These are phyloP conservation scores for Sporothrix globosa DNA, from an alignment of 2,329 filamentous ascomycete species.

Conservation along the genomic window DNA sequence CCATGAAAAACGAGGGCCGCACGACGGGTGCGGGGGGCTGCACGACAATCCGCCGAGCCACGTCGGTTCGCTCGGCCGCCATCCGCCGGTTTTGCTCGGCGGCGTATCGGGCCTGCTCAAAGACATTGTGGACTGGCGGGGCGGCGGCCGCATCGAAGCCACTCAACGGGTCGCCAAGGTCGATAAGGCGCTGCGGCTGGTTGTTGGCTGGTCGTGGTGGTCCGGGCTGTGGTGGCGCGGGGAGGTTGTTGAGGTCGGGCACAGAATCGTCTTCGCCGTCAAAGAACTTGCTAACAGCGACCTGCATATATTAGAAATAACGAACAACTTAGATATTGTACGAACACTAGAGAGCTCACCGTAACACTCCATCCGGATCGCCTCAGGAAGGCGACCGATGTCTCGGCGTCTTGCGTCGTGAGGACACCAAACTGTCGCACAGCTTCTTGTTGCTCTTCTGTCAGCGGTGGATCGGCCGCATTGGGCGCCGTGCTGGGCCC, in stretches of 20 bases:
- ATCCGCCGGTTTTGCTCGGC: slow-evolving; percentile 5
- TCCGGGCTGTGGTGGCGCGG: slow-evolving; percentile 34
- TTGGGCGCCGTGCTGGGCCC: slow-evolving; percentile 60
- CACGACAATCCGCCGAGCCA: slow-evolving; percentile 84
- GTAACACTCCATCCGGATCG: slow-evolving; percentile 96
- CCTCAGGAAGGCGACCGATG: slow-evolving; percentile 77
- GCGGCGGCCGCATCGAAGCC: slow-evolving; percentile 40
- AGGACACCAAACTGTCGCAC: slow-evolving; percentile 87
- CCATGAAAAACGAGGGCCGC: slow-evolving; percentile 73
- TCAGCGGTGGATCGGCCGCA: slow-evolving; percentile 52
- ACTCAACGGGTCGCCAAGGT: slow-evolving; percentile 14
- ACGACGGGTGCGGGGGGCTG: slow-evolving; percentile 66
- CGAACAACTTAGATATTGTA: background rate
- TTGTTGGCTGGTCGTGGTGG: slow-evolving; percentile 64
- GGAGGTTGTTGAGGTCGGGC: slow-evolving; percentile 65
- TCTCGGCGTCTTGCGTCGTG: slow-evolving; percentile 76
- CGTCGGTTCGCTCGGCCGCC: slow-evolving; percentile 52
- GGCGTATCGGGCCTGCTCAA: slow-evolving; percentile 10
- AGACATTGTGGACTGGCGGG: slow-evolving; percentile 6
- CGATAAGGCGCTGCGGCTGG: slow-evolving; percentile 42
- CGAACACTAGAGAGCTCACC: slow-evolving; percentile 50
- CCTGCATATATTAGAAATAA: slow-evolving; percentile 55
- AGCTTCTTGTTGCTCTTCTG: slow-evolving; percentile 75
- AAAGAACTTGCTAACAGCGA: slow-evolving; percentile 96
- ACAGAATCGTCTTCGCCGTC: slow-evolving; percentile 68